These are phyloP conservation scores for Cercospora zeae-maydis DNA, from an alignment of 2,329 filamentous ascomycete genomes.

Conservation along the genomic window DNA sequence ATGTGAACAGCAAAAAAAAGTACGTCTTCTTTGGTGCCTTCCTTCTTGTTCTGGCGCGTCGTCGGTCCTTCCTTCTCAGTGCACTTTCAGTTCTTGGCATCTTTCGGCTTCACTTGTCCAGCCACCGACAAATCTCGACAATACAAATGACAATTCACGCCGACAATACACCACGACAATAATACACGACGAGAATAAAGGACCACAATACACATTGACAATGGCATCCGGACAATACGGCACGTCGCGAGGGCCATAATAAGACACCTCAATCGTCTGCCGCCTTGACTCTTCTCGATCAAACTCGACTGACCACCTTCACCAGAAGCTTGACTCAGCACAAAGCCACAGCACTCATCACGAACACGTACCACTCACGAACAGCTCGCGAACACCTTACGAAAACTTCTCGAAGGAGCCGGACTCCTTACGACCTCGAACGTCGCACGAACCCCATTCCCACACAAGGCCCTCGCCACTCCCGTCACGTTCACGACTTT, in stretches of 20 bases:
- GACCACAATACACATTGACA: not conserved
- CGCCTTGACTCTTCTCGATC: not conserved
- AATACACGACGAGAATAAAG: not conserved
- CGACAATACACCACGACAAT: not conserved
- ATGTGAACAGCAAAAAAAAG: slow-evolving; percentile 20
- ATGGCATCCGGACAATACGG: not conserved
- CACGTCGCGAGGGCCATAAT: not conserved
- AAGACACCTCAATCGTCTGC: not conserved
- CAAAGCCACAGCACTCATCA: not conserved
- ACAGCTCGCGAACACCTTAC: not conserved
- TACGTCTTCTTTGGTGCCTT: slow-evolving; percentile 7
- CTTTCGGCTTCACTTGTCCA: not conserved
- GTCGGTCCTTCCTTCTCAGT: not conserved
- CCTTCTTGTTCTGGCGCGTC: not conserved
- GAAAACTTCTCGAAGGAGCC: not conserved
- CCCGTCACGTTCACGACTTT: not conserved
- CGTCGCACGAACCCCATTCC: not conserved
- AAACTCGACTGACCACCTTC: not conserved
- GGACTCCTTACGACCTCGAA: not conserved
- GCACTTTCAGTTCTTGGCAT: not conserved
- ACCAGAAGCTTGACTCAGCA: not conserved
- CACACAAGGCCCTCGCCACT: not conserved
- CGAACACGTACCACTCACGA: not conserved
- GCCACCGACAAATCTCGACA: not conserved
- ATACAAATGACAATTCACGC: not conserved